Evolutionary conservation across 768 basidiomycete species (phyloP).

Genomic region (Floccularia luteovirens): DNA sequence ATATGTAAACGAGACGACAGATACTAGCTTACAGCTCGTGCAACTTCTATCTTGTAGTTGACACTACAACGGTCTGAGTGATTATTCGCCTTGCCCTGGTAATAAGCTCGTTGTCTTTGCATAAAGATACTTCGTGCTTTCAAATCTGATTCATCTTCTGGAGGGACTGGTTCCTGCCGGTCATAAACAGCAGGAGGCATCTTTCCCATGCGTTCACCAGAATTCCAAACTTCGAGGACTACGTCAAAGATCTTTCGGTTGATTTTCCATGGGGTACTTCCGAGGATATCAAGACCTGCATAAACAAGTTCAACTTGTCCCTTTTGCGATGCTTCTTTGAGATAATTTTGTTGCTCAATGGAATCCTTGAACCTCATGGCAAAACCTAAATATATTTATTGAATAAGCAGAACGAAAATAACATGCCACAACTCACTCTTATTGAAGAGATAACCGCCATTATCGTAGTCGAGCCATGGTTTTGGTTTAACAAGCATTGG

Average conservation of each 20-base stretch:
- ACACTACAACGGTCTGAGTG: constrained; percentile 90
- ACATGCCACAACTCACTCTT: constrained; percentile 39
- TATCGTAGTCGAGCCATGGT: constrained; percentile 71
- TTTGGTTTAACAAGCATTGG: constrained; percentile 93
- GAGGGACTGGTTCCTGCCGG: constrained; percentile 52
- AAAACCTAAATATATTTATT: constrained; percentile 28
- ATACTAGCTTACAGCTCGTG: constrained; percentile 60
- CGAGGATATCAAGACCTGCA: constrained; percentile 84
- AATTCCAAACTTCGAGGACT: constrained; percentile 81
- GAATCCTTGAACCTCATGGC: constrained; percentile 95
- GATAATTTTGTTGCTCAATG: constrained; percentile 73
- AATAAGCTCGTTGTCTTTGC: constrained; percentile 44
- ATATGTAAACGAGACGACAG: background rate
- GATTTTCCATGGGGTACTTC: constrained; percentile 85
- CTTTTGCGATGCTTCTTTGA: constrained; percentile 62
- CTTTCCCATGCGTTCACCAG: constrained; percentile 74
- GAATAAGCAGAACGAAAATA: background rate
- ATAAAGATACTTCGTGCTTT: constrained; percentile 47
- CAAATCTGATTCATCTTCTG: constrained; percentile 41
- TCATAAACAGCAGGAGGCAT: constrained; percentile 72
- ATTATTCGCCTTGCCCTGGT: constrained; percentile 63
- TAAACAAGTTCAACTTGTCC: constrained; percentile 82
- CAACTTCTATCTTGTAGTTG: constrained; percentile 97
- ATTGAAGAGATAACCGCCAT: constrained; percentile 82
- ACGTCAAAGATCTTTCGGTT: constrained; percentile 73